Percentiles rank a stretch among this genome's conserved stretches.
Evolutionary conservation across 2,329 filamentous ascomycete species (phyloP).

Genomic region (Verticillium nonalfalfae): DNA sequence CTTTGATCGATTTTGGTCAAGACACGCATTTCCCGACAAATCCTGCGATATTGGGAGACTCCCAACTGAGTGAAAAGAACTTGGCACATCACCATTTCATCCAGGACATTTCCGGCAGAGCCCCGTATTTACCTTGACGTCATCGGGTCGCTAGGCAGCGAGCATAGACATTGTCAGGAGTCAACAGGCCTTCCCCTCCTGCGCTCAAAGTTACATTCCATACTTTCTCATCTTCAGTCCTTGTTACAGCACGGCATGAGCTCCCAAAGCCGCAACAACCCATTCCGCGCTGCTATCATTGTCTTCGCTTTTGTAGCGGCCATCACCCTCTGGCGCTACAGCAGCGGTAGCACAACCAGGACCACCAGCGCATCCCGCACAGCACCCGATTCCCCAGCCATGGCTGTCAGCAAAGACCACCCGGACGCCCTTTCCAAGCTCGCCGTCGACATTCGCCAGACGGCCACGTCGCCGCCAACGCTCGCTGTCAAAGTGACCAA

Average conservation of each 20-base stretch:
- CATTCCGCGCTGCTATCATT: slow-evolving; percentile 4
- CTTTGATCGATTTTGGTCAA: neutral
- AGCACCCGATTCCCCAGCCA: neutral
- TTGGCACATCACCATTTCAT: neutral
- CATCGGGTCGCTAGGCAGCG: neutral
- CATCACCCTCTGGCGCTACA: slow-evolving; percentile 1
- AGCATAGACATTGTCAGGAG: neutral
- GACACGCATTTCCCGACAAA: neutral
- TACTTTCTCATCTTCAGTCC: too few species aligned
- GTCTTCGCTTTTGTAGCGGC: slow-evolving; percentile 1
- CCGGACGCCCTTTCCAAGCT: slow-evolving; percentile 15
- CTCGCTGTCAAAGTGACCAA: slow-evolving; percentile 33
- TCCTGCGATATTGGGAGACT: neutral
- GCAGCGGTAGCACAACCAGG: slow-evolving; percentile 2
- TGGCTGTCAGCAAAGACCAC: neutral
- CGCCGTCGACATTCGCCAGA: slow-evolving; percentile 25
- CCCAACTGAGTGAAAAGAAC: neutral
- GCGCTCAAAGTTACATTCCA: neutral
- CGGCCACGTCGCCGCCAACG: slow-evolving; percentile 24
- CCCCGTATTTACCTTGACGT: neutral
- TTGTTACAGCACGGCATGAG: neutral
- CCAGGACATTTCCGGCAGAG: neutral
- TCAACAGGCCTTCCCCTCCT: neutral
- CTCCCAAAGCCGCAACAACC: neutral
- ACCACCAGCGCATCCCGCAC: neutral